Percentiles rank a stretch among this genome's conserved stretches.
phyloP scores from a whole-genome alignment of 2,329 filamentous ascomycete species.

The Colletotrichum somersetense region DNA sequence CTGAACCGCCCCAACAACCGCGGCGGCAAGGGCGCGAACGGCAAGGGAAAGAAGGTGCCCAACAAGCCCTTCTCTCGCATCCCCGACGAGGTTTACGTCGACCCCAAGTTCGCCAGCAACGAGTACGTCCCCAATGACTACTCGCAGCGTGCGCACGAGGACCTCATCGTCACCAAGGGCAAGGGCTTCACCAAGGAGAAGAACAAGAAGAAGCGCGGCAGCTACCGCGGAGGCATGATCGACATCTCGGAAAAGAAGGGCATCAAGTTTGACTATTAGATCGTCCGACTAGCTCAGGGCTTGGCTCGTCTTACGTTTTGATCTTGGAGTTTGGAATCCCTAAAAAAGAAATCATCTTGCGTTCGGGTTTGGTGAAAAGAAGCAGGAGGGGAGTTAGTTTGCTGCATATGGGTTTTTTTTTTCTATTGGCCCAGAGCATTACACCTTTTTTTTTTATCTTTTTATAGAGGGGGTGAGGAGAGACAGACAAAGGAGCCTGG shows the following conservation, averaged over 20 bases:
- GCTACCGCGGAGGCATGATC: slow-evolving; percentile 89
- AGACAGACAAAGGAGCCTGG: slow-evolving; percentile 2
- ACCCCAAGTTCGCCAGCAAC: slow-evolving; percentile 80
- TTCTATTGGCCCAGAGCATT: slow-evolving; percentile 5
- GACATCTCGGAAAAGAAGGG: slow-evolving; percentile 86
- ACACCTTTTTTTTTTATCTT: not conserved
- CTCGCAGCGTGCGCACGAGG: slow-evolving; percentile 87
- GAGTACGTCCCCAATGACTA: slow-evolving; percentile 88
- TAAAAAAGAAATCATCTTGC: not conserved
- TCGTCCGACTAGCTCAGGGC: slow-evolving; percentile 5
- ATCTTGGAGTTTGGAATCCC: slow-evolving; percentile 33
- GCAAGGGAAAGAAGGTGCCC: slow-evolving; percentile 65
- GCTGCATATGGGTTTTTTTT: slow-evolving; percentile 12
- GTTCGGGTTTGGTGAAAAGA: slow-evolving; percentile 1
- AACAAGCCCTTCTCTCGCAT: slow-evolving; percentile 84
- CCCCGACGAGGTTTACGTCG: slow-evolving; percentile 75
- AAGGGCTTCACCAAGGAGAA: slow-evolving; percentile 99
- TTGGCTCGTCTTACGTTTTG: slow-evolving; percentile 13
- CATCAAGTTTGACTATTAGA: slow-evolving; percentile 91
- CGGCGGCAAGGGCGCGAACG: slow-evolving; percentile 54
- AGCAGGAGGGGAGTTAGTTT: slow-evolving; percentile 2
- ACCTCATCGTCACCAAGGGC: slow-evolving; percentile 90
- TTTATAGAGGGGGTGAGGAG: not conserved
- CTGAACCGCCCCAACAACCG: slow-evolving; percentile 54
- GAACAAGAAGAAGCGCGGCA: slow-evolving; percentile 97